Base-by-base conservation (phyloP, 1,284 basidiomycete species). In the Trichosporon coremiiforme region DNA sequence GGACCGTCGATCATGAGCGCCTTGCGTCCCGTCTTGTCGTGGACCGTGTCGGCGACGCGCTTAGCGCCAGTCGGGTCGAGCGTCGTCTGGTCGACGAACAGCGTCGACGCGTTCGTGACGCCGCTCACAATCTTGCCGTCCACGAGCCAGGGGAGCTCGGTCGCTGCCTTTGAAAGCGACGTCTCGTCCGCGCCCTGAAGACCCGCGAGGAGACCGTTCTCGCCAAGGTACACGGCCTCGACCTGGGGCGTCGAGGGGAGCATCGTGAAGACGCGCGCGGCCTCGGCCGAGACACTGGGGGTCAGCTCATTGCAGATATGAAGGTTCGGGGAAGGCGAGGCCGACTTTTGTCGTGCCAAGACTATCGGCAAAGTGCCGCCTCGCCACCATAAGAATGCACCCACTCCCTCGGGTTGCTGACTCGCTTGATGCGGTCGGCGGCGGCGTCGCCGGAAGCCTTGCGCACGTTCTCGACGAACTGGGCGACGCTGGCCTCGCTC, bases 231-330 rank as follows among this genome's bases (percentile, higher is more conserved):
- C 3, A 85, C 83, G 13, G 76, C 73, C 68, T 84, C 79, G 29
- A 85, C 84, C 68, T 84, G 82, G 0, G 84, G 84, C 10, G 83
- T 84, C 0, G 84, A 85, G 0, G 86, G 86, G 0, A 86, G 76
- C 84, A 85, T 85, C 2, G 86, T 86, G 55, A 86, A 75, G 29
- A 87, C 81, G 12, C 81, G 84, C 0, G 80, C 77, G 9, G 84
- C 83, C 4, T 75, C 68, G n/a, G 74, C 75, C 0, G 83, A 82
- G 31, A 85, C 83, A 50, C 85, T 85, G 38, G 38, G 9, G 38
- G n/a, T 41, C 38, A 41, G 38, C 38, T 41, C 38, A 10, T 2
- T 2, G 2, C 10, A 41, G 38, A 10, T 41, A 5, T 41, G 6
- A 5, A 41, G 13, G 38, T 12, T 13, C 38, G 38, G 38, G 13